These are phyloP conservation scores for Ensete glaucum DNA, from an alignment of 176 grass and related monocot species.

Conservation along the genomic window DNA sequence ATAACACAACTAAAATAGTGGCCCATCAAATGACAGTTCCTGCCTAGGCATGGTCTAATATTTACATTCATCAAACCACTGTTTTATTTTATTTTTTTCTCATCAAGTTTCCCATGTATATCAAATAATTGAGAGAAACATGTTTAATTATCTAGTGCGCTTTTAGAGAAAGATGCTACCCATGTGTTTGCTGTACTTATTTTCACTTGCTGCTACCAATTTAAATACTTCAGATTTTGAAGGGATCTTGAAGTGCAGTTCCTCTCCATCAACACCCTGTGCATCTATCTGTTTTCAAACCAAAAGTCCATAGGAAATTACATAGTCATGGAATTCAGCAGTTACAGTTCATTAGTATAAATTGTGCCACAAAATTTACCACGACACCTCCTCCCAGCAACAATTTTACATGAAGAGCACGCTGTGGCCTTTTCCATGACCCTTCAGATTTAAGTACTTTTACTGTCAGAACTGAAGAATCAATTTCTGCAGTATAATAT, in stretches of 20 bases:
- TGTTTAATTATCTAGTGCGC: not conserved
- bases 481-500: slow-evolving; percentile 61
- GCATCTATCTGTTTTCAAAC: slow-evolving; percentile 48
- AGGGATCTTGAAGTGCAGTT: slow-evolving; percentile 59
- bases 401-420: slow-evolving; percentile 49
- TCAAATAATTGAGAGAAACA: not conserved
- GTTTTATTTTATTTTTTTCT: not conserved
- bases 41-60: not conserved
- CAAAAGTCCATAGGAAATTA: slow-evolving; percentile 5
- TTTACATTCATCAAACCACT: not conserved
- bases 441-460: slow-evolving; percentile 70
- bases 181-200: slow-evolving; percentile 44
- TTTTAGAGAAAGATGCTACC: slow-evolving; percentile 29
- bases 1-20: not conserved
- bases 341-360: not conserved
- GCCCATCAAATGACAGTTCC: not conserved
- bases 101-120: not conserved
- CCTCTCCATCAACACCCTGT: slow-evolving; percentile 60
- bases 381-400: slow-evolving; percentile 77
- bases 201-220: slow-evolving; percentile 52
- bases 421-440: slow-evolving; percentile 47
- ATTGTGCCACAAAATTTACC: slow-evolving; percentile 35
- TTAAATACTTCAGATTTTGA: slow-evolving; percentile 41
- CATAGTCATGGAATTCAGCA: slow-evolving; percentile 1
- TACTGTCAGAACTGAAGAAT: slow-evolving; percentile 47